These are phyloP conservation scores for sorghum (Sorghum bicolor) DNA, from an alignment of 176 grass and related monocot genomes.

Conservation along the genomic window DNA sequence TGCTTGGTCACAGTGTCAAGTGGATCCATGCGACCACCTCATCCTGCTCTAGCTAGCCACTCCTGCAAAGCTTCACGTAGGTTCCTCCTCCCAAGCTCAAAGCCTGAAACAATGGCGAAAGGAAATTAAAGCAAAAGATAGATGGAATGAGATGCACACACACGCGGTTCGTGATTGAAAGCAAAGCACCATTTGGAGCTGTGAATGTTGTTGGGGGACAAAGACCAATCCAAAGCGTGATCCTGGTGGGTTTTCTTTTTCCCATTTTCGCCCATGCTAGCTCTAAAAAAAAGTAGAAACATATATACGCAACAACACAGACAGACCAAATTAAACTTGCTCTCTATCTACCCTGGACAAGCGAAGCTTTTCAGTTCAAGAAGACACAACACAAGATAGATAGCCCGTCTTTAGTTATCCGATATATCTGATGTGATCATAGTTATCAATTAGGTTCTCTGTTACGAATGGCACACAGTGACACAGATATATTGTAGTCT, in stretches of 20 bases:
- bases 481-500: neutral
- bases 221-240: constrained; percentile 13
- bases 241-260: neutral
- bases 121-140: neutral
- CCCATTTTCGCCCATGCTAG: neutral
- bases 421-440: neutral
- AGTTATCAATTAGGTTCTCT: constrained; percentile 8
- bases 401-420: neutral
- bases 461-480: constrained; percentile 1
- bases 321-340: neutral
- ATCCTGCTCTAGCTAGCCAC: neutral
- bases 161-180: neutral
- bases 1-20: neutral
- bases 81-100: constrained; percentile 1
- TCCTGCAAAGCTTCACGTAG: neutral
- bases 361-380: neutral
- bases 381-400: neutral
- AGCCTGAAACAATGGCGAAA: neutral
- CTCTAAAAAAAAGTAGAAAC: neutral
- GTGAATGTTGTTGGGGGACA: neutral
- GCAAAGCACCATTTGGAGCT: neutral
- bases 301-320: constrained; percentile 23
- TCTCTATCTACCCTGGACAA: neutral
- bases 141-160: neutral
- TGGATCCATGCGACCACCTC: neutral